Conservation (phyloP, 208 protist species). For the Leishmania guyanensis region DNA sequence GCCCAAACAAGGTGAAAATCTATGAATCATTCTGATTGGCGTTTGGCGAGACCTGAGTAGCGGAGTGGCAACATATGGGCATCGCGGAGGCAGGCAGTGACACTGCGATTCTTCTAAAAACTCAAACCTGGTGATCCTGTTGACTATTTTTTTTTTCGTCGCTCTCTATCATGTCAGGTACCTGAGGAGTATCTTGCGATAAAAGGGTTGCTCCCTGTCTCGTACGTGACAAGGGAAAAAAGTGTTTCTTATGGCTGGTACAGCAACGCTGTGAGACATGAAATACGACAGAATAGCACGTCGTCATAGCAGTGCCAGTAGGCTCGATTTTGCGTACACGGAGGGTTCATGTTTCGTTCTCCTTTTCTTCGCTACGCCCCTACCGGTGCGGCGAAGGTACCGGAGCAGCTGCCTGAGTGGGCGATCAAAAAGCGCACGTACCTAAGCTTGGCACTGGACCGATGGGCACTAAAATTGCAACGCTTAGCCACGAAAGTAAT, state of each 20-base stretch:
- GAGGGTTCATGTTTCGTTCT: conserved; percentile 40
- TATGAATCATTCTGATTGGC: background rate
- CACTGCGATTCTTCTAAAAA: background rate
- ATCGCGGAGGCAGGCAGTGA: background rate
- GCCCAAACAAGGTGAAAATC: background rate
- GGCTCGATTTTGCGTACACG: background rate
- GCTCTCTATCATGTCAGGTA: background rate
- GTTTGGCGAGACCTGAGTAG: background rate
- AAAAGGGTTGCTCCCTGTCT: too few species aligned
- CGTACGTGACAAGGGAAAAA: background rate
- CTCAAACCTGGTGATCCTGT: background rate
- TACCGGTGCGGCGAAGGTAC: conserved; percentile 32
- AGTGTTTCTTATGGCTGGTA: background rate
- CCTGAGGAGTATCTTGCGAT: background rate
- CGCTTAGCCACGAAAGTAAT: conserved; percentile 51
- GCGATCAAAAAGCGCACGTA: conserved; percentile 60
- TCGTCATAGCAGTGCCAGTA: background rate
- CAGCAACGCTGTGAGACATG: background rate
- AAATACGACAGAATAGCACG: background rate
- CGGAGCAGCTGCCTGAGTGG: conserved; percentile 69
- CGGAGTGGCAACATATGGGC: background rate
- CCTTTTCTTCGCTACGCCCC: conserved; percentile 30
- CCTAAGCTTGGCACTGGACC: conserved; percentile 49
- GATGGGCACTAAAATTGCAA: conserved; percentile 45
- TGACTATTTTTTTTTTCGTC: background rate